Evolutionary conservation across 257 asterid species (phyloP), one percentile per base, ranked within the genome.

Genomic region (Rubia yunnanensis): DNA sequence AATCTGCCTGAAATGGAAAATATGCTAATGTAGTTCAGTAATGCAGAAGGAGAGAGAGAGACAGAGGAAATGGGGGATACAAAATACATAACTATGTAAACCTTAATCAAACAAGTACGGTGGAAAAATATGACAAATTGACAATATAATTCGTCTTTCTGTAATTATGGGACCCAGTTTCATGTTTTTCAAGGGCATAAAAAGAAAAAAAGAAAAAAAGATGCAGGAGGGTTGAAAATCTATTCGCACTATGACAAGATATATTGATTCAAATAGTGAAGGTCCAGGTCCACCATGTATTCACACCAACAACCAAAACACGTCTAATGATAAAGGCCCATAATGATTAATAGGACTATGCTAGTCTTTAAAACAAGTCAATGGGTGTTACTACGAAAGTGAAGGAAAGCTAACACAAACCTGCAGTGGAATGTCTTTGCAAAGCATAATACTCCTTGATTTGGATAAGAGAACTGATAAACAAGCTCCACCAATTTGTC

Each of bases 401-500:
- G 38, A 22, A 13, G 10, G 0, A n/a, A 63, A 58, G 35, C 49
- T 14, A 24, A 18, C 56, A 64, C 73, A 72, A 56, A 72, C 63
- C 75, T 67, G 66, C 35, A 67, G 69, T 38, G 34, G 50, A 27
- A 41, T 27, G 59, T 54, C 52, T 72, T 72, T 78, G 69, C 63
- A 72, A 41, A 73, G 73, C 77, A 48, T 75, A 68, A 70, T 67
- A 67, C 66, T 50, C 62, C 46, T 44, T 46, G 64, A 50, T 28
- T 65, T 56, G 60, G 60, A 55, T 32, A 41, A 1, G 44, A 38
- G 35, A 62, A 57, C 13, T 10, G 28, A 31, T 54, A 7, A 8
- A 23, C 0, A 22, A 26, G 10, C 41, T 56, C 26, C 32, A 5
- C 36, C 32, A 14, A 36, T 35, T 38, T 56, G 24, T 11, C 28